phyloP scores from a whole-genome alignment of 257 asterid species.

The Capsicum baccatum region DNA sequence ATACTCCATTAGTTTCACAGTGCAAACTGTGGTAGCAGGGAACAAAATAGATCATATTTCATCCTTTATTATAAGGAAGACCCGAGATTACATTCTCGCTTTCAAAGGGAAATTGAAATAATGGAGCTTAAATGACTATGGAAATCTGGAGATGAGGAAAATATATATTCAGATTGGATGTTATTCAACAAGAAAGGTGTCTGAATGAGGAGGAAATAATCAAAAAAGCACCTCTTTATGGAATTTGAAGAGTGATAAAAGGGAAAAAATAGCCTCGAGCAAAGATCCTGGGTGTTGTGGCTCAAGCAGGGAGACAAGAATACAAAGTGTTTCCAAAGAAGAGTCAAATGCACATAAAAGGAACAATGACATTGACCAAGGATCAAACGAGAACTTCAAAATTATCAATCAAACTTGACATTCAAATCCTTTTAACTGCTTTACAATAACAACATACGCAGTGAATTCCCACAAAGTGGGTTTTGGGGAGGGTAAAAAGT shows the following conservation, averaged over 20 bases:
- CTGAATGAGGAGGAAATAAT: not conserved
- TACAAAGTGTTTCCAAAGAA: not conserved
- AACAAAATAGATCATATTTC: not conserved
- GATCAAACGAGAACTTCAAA: conserved; percentile 11
- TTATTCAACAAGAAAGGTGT: not conserved
- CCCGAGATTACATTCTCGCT: conserved; percentile 4
- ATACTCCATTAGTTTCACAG: not conserved
- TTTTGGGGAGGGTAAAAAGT: too few relatives aligned
- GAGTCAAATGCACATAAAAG: not conserved
- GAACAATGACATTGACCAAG: not conserved
- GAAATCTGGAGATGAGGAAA: not conserved
- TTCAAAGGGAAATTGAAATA: not conserved
- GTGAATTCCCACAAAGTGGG: too few relatives aligned
- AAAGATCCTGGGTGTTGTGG: not conserved
- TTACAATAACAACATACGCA: too few relatives aligned
- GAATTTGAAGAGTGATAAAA: not conserved
- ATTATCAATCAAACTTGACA: conserved; percentile 17
- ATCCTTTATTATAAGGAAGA: not conserved
- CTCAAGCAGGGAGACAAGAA: not conserved
- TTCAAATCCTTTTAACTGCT: not conserved
- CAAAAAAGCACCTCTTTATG: not conserved
- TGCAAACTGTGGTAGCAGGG: not conserved
- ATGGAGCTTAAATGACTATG: not conserved
- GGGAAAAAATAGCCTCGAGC: conserved; percentile 14
- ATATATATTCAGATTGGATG: not conserved